These are phyloP conservation scores for Globisporangium middletonii DNA, from an alignment of 352 stramenopile species.

Conservation along the genomic window DNA sequence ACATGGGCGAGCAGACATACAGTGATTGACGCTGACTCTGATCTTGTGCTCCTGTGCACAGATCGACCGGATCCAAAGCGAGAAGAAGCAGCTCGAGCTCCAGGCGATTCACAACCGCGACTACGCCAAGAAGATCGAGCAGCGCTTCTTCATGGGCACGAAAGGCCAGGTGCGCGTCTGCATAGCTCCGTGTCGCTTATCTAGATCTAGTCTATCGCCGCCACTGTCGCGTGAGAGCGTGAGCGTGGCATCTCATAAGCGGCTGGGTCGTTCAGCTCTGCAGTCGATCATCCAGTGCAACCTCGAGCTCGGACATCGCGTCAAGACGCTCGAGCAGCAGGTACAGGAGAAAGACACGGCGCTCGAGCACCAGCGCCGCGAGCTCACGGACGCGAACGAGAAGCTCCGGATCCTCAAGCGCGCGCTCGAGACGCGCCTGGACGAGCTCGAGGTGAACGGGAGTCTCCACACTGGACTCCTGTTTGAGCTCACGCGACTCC, in stretches of 20 bases:
- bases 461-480: slow-evolving; percentile 69
- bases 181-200: too few relatives aligned
- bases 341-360: slow-evolving; percentile 20
- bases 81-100: slow-evolving; percentile 72
- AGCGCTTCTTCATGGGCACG: slow-evolving; percentile 72
- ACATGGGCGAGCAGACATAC: not conserved
- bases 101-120: slow-evolving; percentile 79
- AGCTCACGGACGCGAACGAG: slow-evolving; percentile 32
- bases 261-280: not conserved
- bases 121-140: slow-evolving; percentile 84
- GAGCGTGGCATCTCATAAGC: not conserved
- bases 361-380: slow-evolving; percentile 18
- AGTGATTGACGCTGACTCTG: not conserved
- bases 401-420: slow-evolving; percentile 69
- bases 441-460: slow-evolving; percentile 59
- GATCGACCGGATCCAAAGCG: slow-evolving; percentile 67
- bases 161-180: slow-evolving; percentile 34
- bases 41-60: slow-evolving; percentile 8
- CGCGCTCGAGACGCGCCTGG: slow-evolving; percentile 62
- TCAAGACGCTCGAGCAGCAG: slow-evolving; percentile 36
- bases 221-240: not conserved
- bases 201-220: not conserved
- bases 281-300: slow-evolving; percentile 64
- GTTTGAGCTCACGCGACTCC: slow-evolving; percentile 66
- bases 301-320: slow-evolving; percentile 34